Base-by-base conservation (phyloP, 805 yeast species). In the Vanderwaltozyma polyspora region DNA sequence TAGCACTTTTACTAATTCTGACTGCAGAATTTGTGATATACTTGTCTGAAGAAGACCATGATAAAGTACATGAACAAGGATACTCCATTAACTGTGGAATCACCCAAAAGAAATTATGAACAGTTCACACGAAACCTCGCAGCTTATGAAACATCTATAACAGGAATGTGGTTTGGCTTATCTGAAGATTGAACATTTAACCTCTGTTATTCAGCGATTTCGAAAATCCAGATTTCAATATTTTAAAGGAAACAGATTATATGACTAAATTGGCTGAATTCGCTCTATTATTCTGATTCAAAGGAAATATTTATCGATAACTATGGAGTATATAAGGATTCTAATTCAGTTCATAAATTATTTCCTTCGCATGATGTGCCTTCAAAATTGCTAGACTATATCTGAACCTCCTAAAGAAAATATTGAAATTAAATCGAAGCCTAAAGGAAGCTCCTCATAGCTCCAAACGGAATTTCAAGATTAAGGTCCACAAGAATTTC, bases 141-240 rank as follows among this genome's bases (percentile, higher is more conserved):
- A 36, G 22, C 28, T 37, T 14, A 34, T 48, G 29, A 38, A 40
- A 15, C 46, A 46, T 17, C 30, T 55, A 11, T 44, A 47, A 25
- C 51, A 47, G 32, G 62, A 56, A 29, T 39, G 51, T 3, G 23
- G 26, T 10, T 34, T 46, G 5, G 29, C 49, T 8, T 44, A 38
- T 28, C 39, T 44, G 24, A 47, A 45, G 30, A 39, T 43, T 10
- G 39, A 42, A 19, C 43, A 41, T 24, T 35, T 49, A 15, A 38
- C 44, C 11, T 36, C 41, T 10, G 33, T 40, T 7, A n/a, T 33
- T 51, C 15, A 38, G 43, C 15, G 46, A 43, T 31, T 48, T 43
- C 27, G 52, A 48, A 34, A 36, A 34, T 22, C 48, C 48, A 3
- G 33, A 38, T 14, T 49, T 42, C 6, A 31, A 34, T n/a, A 31